Evolutionary conservation across 208 protist genomes (phyloP), one percentile per base, ranked within the genome.

Genomic region (Giardia muris): DNA sequence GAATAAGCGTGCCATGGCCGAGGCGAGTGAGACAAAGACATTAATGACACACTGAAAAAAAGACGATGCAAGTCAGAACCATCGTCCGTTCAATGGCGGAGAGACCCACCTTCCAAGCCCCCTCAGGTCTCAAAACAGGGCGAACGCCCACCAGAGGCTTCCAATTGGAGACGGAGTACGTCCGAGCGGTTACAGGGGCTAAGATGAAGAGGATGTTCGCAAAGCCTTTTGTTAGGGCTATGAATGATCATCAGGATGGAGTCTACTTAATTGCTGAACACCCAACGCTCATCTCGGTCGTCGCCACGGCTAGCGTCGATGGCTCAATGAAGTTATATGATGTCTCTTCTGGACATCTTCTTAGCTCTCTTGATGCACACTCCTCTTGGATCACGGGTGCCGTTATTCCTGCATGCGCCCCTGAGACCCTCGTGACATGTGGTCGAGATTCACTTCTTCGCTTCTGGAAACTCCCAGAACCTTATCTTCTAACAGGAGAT

Each of bases 311-410:
- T 43, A 45, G 19, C 42, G 86, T 43, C 45, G 86, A 89, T 89
- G 86, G 86, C 19, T 89, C 19, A 46, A 43, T 89, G n/a, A 89
- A 89, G 86, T 45, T 89, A 4, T 89, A 45, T 89, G 86, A 89
- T 43, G 19, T 89, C 19, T 43, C 19, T 43, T 89, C 86, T 43
- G 86, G 19, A 46, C 19, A 4, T 22, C 19, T 45, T 4, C 86
- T 89, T 89, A 89, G 42, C 42, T 89, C 86, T 45, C 4, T 89
- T 4, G 3, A 4, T 46, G 86, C 86, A 4, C 86, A 89, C 86
- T 46, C 19, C 19, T 22, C 39, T 43, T 45, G 4, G 86, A 43
- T 89, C 3, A 89, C 86, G 4, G 86, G 86, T 45, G 4, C 45
- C 3, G 10, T 10, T 30, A 39, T 76, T 76, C 57, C 57, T 10